These are phyloP conservation scores for Elsinoe necatrix DNA, from an alignment of 2,329 filamentous ascomycete species.

Conservation along the genomic window DNA sequence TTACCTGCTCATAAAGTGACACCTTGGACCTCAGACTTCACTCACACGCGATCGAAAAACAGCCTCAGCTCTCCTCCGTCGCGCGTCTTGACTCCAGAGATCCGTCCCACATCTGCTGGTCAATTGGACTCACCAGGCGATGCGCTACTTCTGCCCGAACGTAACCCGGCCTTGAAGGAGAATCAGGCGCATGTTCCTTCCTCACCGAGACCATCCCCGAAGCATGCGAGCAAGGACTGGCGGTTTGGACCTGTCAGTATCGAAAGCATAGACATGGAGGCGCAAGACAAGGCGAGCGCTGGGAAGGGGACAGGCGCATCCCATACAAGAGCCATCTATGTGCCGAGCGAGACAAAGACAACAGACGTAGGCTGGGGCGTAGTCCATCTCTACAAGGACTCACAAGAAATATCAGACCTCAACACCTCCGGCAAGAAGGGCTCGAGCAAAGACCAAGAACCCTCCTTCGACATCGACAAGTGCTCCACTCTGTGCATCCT, in stretches of 20 bases:
- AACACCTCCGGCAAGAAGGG: conserved; percentile 36
- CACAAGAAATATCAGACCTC: conserved; percentile 60
- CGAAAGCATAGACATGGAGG: conserved; percentile 68
- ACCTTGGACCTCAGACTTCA: conserved; percentile 29
- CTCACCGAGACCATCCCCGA: conserved; percentile 34
- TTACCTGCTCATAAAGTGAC: conserved; percentile 37
- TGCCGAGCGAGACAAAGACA: conserved; percentile 59
- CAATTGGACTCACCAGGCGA: conserved; percentile 27
- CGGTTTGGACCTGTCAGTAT: conserved; percentile 71
- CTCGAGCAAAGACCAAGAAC: conserved; percentile 27
- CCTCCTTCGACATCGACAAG: conserved; percentile 46
- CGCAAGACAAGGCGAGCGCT: conserved; percentile 24
- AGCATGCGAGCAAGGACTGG: conserved; percentile 58
- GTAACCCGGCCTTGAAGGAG: conserved; percentile 30
- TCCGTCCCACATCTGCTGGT: conserved; percentile 16
- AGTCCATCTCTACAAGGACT: conserved; percentile 86
- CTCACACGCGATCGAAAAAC: conserved; percentile 9
- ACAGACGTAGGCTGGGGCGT: conserved; percentile 85
- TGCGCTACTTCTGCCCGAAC: conserved; percentile 29
- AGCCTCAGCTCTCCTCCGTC: conserved; percentile 13
- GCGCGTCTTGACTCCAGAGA: neutral
- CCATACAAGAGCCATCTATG: conserved; percentile 73
- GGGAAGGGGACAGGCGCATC: conserved; percentile 37
- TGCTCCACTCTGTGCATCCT: conserved; percentile 89
- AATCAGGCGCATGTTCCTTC: conserved; percentile 27